Conservation (phyloP, 108 stramenopile species). For the Cyclotella sp. region DNA sequence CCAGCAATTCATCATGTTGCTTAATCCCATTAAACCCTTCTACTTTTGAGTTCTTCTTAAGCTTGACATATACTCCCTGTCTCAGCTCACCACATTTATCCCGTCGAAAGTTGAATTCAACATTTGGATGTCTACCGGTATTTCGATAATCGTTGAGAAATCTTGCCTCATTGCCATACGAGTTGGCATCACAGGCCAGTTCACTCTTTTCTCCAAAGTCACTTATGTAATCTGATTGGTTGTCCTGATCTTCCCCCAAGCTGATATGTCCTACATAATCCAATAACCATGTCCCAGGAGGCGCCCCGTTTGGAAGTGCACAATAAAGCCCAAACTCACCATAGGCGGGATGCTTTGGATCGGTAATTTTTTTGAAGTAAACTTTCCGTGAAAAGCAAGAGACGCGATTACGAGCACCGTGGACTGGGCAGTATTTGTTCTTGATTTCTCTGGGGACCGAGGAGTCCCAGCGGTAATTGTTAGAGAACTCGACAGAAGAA, state of each 20-base stretch:
- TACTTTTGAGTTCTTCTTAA: slow-evolving; percentile 25
- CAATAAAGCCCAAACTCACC: slow-evolving; percentile 44
- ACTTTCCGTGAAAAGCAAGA: slow-evolving; percentile 22
- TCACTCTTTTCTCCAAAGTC: slow-evolving; percentile 44
- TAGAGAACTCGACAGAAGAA: slow-evolving; percentile 32
- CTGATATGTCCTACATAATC: slow-evolving; percentile 46
- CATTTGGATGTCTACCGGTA: slow-evolving; percentile 35
- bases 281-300: slow-evolving; percentile 45
- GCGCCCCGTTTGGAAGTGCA: slow-evolving; percentile 24
- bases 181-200: slow-evolving; percentile 38
- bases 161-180: slow-evolving; percentile 48
- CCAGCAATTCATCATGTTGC: slow-evolving; percentile 44
- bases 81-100: slow-evolving; percentile 42
- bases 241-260: slow-evolving; percentile 43
- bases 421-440: slow-evolving; percentile 15
- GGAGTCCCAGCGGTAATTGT: slow-evolving; percentile 45
- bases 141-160: slow-evolving; percentile 51
- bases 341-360: slow-evolving; percentile 43
- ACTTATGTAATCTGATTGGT: slow-evolving; percentile 35
- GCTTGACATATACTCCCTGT: slow-evolving; percentile 49
- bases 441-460: slow-evolving; percentile 18
- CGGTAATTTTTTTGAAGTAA: slow-evolving; percentile 34
- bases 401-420: slow-evolving; percentile 3
- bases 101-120: slow-evolving; percentile 37
- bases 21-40: slow-evolving; percentile 41